Percentiles rank a stretch among this genome's conserved stretches.
Conservation (phyloP, 352 stramenopile genomes). For the Pythium pyrilobum region DNA sequence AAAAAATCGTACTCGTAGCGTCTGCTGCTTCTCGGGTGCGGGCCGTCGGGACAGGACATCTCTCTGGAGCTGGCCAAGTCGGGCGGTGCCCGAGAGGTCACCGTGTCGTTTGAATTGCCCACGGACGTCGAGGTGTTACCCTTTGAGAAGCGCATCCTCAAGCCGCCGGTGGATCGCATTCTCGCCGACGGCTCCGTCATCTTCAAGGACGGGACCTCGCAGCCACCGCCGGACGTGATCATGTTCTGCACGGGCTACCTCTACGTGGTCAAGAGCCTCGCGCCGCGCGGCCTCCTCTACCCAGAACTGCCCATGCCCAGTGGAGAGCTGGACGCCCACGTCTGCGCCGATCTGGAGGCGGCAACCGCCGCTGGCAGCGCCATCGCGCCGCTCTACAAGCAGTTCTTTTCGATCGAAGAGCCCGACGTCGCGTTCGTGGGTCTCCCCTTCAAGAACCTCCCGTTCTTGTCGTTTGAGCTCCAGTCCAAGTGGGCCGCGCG, state of each 20-base stretch:
- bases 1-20: too few species aligned
- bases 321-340: slow-evolving; percentile 14
- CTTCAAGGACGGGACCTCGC: slow-evolving; percentile 51
- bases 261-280: slow-evolving; percentile 52
- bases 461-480: slow-evolving; percentile 79
- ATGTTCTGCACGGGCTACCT: slow-evolving; percentile 78
- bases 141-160: slow-evolving; percentile 32
- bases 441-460: slow-evolving; percentile 68
- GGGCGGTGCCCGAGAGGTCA: slow-evolving; percentile 34
- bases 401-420: slow-evolving; percentile 75
- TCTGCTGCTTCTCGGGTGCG: slow-evolving; percentile 60
- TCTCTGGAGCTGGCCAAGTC: slow-evolving; percentile 54
- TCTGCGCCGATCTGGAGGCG: slow-evolving; percentile 26
- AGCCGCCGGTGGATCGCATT: slow-evolving; percentile 51
- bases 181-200: slow-evolving; percentile 39
- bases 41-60: slow-evolving; percentile 74
- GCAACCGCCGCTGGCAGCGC: slow-evolving; percentile 26
- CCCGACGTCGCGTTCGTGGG: slow-evolving; percentile 67
- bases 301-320: slow-evolving; percentile 6
- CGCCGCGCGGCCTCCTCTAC: slow-evolving; percentile 47
- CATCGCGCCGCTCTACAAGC: slow-evolving; percentile 70
- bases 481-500: slow-evolving; percentile 62
- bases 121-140: neutral
- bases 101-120: slow-evolving; percentile 37
- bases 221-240: slow-evolving; percentile 54